A percentile compares a stretch with the other conserved stretches of the same genome.
phyloP scores from a whole-genome alignment of 441 rosid species.

The Capsella rubella region DNA sequence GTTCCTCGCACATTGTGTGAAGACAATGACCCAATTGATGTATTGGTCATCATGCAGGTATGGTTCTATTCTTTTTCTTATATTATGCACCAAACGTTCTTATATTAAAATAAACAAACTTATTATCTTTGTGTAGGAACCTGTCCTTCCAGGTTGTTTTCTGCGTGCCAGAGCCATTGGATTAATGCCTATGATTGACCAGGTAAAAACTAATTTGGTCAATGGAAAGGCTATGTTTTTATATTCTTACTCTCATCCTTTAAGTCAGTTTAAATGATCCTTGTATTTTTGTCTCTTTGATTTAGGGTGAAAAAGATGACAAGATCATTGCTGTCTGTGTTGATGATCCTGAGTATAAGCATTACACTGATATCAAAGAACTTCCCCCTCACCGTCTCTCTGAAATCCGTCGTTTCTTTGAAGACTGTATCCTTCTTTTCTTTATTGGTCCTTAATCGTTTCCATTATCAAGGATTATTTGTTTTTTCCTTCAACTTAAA shows the following conservation, averaged over 20 bases:
- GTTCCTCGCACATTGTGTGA: constrained; percentile 53
- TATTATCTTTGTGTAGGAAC: constrained; percentile 66
- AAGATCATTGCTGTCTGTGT: constrained; percentile 98
- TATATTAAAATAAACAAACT: background rate
- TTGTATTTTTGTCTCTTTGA: background rate
- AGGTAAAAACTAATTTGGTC: constrained; percentile 47
- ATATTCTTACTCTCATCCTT: background rate
- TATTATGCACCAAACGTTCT: background rate
- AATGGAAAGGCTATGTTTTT: background rate
- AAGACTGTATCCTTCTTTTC: constrained; percentile 67
- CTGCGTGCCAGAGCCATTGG: constrained; percentile 96
- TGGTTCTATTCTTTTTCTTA: constrained; percentile 6
- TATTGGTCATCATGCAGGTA: constrained; percentile 52
- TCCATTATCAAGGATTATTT: background rate
- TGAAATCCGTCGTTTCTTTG: constrained; percentile 94
- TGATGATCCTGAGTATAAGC: constrained; percentile 96
- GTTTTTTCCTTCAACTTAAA: constrained; percentile 2
- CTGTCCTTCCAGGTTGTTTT: constrained; percentile 95
- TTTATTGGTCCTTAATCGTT: background rate
- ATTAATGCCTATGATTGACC: constrained; percentile 98
- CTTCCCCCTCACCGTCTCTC: constrained; percentile 94
- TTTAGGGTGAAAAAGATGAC: constrained; percentile 95
- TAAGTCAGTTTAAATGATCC: background rate
- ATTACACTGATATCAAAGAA: constrained; percentile 84
- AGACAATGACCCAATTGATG: constrained; percentile 54